Conservation (phyloP, 345 rosid genomes). For the Clausena lansium region DNA sequence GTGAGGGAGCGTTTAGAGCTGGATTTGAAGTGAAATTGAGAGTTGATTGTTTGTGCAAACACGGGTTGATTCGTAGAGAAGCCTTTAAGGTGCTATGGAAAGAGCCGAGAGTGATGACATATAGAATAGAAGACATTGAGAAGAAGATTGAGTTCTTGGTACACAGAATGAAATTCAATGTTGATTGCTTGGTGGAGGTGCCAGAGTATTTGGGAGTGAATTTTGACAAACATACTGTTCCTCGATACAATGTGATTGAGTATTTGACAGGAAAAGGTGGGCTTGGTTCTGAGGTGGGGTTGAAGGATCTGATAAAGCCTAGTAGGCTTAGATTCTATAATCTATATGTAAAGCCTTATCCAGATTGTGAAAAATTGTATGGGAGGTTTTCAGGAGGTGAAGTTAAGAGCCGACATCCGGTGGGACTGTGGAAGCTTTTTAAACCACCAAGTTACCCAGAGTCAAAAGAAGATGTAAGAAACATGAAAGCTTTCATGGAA, state of each 20-base stretch:
- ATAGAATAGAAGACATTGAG: constrained; percentile 56
- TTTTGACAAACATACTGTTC: constrained; percentile 74
- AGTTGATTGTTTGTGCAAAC: constrained; percentile 72
- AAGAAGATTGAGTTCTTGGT: constrained; percentile 69
- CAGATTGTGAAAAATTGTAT: constrained; percentile 72
- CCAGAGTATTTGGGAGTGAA: constrained; percentile 76
- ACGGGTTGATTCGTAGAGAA: constrained; percentile 69
- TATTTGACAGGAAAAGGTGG: constrained; percentile 63
- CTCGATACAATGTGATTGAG: constrained; percentile 65
- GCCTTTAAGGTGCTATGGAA: constrained; percentile 77
- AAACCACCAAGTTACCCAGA: constrained; percentile 44
- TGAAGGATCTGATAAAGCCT: constrained; percentile 63
- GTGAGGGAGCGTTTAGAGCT: constrained; percentile 57
- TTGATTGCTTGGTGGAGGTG: constrained; percentile 59
- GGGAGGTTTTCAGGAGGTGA: constrained; percentile 49
- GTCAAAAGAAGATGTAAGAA: constrained; percentile 53
- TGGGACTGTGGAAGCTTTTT: constrained; percentile 73
- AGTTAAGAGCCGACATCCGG: constrained; percentile 40
- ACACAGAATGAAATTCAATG: constrained; percentile 43
- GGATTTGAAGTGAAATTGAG: constrained; percentile 70
- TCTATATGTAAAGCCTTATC: constrained; percentile 81
- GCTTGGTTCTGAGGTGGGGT: constrained; percentile 60
- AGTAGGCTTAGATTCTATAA: constrained; percentile 78
- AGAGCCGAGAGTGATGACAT: constrained; percentile 71
- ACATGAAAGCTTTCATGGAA: constrained; percentile 61